A percentile compares a stretch with the other conserved stretches of the same genome.
These are phyloP conservation scores for Pichia inconspicua DNA, from an alignment of 1,139 yeast species.

Conservation along the genomic window DNA sequence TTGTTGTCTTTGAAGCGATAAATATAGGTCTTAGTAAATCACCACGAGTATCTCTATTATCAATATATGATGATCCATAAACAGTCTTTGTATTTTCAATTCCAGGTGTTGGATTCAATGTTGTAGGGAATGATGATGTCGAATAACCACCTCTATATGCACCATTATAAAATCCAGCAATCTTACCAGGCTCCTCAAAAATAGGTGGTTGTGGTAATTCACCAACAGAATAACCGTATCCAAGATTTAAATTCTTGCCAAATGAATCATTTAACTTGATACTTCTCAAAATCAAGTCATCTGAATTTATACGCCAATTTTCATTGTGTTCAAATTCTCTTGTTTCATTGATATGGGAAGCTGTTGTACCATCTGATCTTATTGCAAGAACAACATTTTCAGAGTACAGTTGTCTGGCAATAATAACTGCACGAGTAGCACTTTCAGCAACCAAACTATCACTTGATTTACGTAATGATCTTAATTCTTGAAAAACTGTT, in stretches of 20 bases:
- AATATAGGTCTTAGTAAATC: conserved; percentile 9
- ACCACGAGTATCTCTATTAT: conserved; percentile 10
- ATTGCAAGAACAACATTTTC: conserved; percentile 40
- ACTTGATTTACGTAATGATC: conserved; percentile 65
- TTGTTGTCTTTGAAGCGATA: conserved; percentile 9
- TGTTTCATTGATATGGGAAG: conserved; percentile 48
- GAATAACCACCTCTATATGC: conserved; percentile 15
- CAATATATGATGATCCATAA: neutral
- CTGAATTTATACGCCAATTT: conserved; percentile 54
- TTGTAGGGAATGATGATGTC: conserved; percentile 6
- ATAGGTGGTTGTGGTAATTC: conserved; percentile 14
- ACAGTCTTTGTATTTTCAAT: neutral
- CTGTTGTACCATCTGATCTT: conserved; percentile 50
- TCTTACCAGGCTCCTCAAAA: conserved; percentile 11
- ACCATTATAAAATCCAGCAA: conserved; percentile 14
- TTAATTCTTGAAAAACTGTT: conserved; percentile 69
- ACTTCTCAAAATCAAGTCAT: conserved; percentile 51
- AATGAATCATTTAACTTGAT: conserved; percentile 34
- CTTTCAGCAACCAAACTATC: conserved; percentile 75
- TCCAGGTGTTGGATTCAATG: conserved; percentile 3
- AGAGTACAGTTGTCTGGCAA: conserved; percentile 56
- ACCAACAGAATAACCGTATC: conserved; percentile 19
- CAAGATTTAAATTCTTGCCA: conserved; percentile 22
- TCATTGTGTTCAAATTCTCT: conserved; percentile 57
- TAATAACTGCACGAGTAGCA: conserved; percentile 71